These are phyloP conservation scores for Bimuria novae-zelandiae DNA, from an alignment of 2,329 filamentous ascomycete species.

Conservation along the genomic window DNA sequence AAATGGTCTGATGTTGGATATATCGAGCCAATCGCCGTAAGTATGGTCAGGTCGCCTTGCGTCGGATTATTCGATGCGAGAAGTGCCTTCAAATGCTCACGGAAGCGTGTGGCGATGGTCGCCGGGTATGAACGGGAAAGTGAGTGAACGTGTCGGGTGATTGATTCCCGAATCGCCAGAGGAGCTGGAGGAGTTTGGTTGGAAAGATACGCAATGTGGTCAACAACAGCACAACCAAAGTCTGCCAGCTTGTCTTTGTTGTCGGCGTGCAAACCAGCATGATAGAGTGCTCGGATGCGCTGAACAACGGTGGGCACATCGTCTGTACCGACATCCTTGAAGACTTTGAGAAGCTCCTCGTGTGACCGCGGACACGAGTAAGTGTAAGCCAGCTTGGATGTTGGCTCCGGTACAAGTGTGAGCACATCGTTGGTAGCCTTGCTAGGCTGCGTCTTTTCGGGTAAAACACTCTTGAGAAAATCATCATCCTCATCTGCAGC, in stretches of 20 bases:
- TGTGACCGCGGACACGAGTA: conserved; percentile 84
- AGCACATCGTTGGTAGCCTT: conserved; percentile 50
- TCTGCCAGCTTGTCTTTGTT: conserved; percentile 83
- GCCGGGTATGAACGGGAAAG: conserved; percentile 83
- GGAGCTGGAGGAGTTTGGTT: conserved; percentile 58
- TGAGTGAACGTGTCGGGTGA: conserved; percentile 91
- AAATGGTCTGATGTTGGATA: conserved; percentile 98
- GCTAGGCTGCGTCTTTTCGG: conserved; percentile 29
- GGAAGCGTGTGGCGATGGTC: conserved; percentile 77
- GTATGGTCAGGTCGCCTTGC: conserved; percentile 77
- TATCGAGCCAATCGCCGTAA: conserved; percentile 81
- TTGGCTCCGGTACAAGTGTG: conserved; percentile 45
- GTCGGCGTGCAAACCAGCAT: conserved; percentile 79
- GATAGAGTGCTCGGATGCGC: conserved; percentile 87
- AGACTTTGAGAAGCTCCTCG: conserved; percentile 70
- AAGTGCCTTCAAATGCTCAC: conserved; percentile 67
- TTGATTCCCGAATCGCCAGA: conserved; percentile 73
- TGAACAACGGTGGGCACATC: conserved; percentile 81
- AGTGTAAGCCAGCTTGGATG: conserved; percentile 71
- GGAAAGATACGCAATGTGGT: conserved; percentile 65
- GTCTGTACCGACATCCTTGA: conserved; percentile 63
- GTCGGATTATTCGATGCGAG: conserved; percentile 58
- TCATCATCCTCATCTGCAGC: conserved; percentile 55
- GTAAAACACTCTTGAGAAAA: conserved; percentile 52
- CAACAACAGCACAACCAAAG: conserved; percentile 69